These are phyloP conservation scores for Boletus pseudo-olivaceus DNA, from an alignment of 768 basidiomycete genomes.

Conservation along the genomic window DNA sequence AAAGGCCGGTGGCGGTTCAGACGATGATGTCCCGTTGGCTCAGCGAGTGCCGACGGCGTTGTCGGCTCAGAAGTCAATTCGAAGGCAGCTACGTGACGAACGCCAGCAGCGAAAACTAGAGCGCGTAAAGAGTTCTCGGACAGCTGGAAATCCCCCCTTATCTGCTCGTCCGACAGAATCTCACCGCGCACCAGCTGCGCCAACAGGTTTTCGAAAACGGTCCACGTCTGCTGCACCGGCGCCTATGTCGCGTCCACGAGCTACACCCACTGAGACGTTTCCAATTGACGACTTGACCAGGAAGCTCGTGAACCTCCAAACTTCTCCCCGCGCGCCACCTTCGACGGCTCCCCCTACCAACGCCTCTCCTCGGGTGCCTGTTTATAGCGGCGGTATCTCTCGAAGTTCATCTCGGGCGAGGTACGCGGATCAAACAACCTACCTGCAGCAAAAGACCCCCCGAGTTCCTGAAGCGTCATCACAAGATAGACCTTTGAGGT, in stretches of 20 bases:
- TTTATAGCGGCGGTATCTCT: constrained; percentile 13
- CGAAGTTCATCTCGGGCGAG: constrained; percentile 22
- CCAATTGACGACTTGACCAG: constrained; percentile 56
- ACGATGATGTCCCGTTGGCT: constrained; percentile 85
- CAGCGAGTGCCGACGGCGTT: constrained; percentile 80
- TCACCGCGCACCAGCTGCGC: constrained; percentile 32
- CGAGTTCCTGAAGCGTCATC: constrained; percentile 19
- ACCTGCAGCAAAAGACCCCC: constrained; percentile 19
- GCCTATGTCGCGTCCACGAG: constrained; percentile 25
- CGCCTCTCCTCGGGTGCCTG: constrained; percentile 9
- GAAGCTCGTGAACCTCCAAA: constrained; percentile 53
- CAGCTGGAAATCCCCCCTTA: constrained; percentile 17
- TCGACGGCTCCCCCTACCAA: constrained; percentile 4
- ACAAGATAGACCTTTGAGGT: constrained; percentile 36
- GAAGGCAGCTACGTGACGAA: constrained; percentile 67
- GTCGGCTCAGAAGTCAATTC: constrained; percentile 76
- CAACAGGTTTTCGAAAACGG: constrained; percentile 36
- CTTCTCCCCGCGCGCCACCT: constrained; percentile 19
- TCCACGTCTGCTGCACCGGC: constrained; percentile 29
- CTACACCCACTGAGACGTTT: constrained; percentile 38
- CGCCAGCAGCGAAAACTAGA: constrained; percentile 54
- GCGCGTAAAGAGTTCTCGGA: constrained; percentile 33
- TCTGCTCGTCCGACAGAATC: constrained; percentile 15
- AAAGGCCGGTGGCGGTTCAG: constrained; percentile 36
- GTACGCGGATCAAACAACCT: constrained; percentile 8